These are phyloP conservation scores for Didymellaceae sp. DNA, from an alignment of 2,329 filamentous ascomycete species.

Conservation along the genomic window DNA sequence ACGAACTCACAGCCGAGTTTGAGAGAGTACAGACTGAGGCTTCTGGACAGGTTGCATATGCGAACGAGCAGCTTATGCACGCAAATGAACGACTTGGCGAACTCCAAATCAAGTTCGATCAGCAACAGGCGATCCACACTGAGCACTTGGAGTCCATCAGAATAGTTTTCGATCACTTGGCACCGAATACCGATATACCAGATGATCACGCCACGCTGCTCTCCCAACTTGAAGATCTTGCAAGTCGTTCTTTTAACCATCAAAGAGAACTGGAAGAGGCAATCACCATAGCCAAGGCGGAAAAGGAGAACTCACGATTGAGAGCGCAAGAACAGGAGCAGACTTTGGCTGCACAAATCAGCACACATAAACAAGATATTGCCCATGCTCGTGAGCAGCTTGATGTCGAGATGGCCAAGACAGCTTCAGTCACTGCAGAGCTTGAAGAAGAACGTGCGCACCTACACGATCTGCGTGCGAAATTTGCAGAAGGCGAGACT, in stretches of 20 bases:
- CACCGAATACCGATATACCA: slow-evolving; percentile 43
- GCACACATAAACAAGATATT: slow-evolving; percentile 48
- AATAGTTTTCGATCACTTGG: slow-evolving; percentile 48
- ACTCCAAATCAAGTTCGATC: slow-evolving; percentile 64
- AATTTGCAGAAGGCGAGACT: slow-evolving; percentile 82
- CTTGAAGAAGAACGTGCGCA: slow-evolving; percentile 73
- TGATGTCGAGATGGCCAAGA: slow-evolving; percentile 55
- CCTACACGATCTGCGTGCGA: slow-evolving; percentile 70
- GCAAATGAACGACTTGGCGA: slow-evolving; percentile 52
- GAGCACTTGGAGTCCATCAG: slow-evolving; percentile 39
- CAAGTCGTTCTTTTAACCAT: slow-evolving; percentile 51
- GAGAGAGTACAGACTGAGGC: slow-evolving; percentile 62
- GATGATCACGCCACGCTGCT: slow-evolving; percentile 49
- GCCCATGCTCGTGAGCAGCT: slow-evolving; percentile 52
- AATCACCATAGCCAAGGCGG: slow-evolving; percentile 54
- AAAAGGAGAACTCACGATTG: slow-evolving; percentile 52
- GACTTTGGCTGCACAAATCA: slow-evolving; percentile 45
- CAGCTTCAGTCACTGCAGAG: slow-evolving; percentile 56
- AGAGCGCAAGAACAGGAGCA: slow-evolving; percentile 51
- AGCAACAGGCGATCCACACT: slow-evolving; percentile 53
- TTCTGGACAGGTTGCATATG: slow-evolving; percentile 57
- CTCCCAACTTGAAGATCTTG: slow-evolving; percentile 54
- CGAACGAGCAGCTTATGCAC: slow-evolving; percentile 49
- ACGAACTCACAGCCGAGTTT: slow-evolving; percentile 73
- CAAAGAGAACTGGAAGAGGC: slow-evolving; percentile 55